phyloP scores from a whole-genome alignment of 176 grass and related monocot species.

The Metroxylon sagu region DNA sequence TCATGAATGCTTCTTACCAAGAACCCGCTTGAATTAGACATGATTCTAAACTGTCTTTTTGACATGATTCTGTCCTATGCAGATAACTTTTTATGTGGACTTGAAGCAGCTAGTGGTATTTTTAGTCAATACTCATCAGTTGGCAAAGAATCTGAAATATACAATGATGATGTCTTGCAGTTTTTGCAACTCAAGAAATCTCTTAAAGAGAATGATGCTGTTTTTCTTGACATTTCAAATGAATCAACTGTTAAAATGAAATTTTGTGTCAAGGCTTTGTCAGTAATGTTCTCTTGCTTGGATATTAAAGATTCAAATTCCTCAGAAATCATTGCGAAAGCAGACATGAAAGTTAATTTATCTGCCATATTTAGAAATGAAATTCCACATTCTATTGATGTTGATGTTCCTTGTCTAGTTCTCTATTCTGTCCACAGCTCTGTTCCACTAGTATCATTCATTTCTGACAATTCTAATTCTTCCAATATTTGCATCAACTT shows the following conservation, averaged over 20 bases:
- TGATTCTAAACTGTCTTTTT: too few relatives aligned
- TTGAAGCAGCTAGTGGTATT: conserved; percentile 40
- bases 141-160: conserved; percentile 63
- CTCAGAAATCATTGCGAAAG: conserved; percentile 45
- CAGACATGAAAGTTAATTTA: conserved; percentile 46
- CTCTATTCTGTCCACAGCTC: conserved; percentile 35
- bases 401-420: conserved; percentile 42
- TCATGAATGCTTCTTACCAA: too few relatives aligned
- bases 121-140: conserved; percentile 51
- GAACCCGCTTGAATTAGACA: too few relatives aligned
- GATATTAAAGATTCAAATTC: conserved; percentile 35
- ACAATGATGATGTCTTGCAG: conserved; percentile 49
- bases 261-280: conserved; percentile 51
- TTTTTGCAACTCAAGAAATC: conserved; percentile 48
- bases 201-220: conserved; percentile 22
- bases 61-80: conserved; percentile 20
- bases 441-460: conserved; percentile 40
- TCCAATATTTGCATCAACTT: conserved; percentile 48
- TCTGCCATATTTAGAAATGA: conserved; percentile 55
- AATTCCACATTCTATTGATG: conserved; percentile 37
- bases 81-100: conserved; percentile 66
- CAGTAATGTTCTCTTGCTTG: conserved; percentile 43
- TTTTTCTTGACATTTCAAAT: conserved; percentile 24
- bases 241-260: conserved; percentile 41
- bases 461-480: conserved; percentile 42